A percentile compares a stretch with the other conserved stretches of the same genome.
These are phyloP conservation scores for Venturia asperata DNA, from an alignment of 2,329 filamentous ascomycete species.

Conservation along the genomic window DNA sequence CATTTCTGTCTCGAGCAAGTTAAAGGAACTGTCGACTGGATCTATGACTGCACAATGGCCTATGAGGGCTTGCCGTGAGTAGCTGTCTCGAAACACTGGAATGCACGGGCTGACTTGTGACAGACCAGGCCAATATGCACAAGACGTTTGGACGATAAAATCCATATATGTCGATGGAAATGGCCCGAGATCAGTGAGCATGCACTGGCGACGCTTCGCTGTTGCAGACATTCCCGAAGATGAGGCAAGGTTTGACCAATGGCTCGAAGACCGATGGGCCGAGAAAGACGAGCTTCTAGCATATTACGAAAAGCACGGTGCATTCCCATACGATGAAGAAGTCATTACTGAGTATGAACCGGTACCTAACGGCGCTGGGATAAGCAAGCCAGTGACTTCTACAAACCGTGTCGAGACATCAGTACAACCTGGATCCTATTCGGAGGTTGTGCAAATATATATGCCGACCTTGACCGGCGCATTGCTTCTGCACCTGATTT, in stretches of 20 bases:
- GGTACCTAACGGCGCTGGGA: constrained; percentile 21
- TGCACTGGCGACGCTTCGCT: constrained; percentile 87
- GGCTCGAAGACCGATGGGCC: constrained; percentile 77
- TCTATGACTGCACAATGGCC: constrained; percentile 90
- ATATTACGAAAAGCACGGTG: constrained; percentile 62
- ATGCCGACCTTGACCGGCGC: constrained; percentile 28
- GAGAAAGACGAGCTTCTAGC: constrained; percentile 89
- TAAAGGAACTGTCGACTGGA: constrained; percentile 64
- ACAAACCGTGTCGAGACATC: constrained; percentile 43
- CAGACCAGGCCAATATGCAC: constrained; percentile 58
- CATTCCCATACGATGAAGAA: constrained; percentile 67
- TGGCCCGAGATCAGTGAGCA: constrained; percentile 87
- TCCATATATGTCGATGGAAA: constrained; percentile 85
- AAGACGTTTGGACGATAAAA: constrained; percentile 77
- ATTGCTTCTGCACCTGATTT: constrained; percentile 30
- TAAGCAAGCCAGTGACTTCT: constrained; percentile 26
- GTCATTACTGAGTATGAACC: constrained; percentile 9
- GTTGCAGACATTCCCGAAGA: constrained; percentile 73
- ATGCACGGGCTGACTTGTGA: constrained; percentile 19
- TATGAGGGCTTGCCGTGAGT: constrained; percentile 91
- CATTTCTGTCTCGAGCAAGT: constrained; percentile 74
- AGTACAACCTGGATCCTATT: constrained; percentile 32
- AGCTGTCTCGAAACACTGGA: not conserved
- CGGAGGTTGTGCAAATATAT: constrained; percentile 41
- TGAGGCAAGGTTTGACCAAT: constrained; percentile 67